Base-by-base conservation (phyloP, 371 early-diverging fungal genomes). In the Sporodiniella umbellata region DNA sequence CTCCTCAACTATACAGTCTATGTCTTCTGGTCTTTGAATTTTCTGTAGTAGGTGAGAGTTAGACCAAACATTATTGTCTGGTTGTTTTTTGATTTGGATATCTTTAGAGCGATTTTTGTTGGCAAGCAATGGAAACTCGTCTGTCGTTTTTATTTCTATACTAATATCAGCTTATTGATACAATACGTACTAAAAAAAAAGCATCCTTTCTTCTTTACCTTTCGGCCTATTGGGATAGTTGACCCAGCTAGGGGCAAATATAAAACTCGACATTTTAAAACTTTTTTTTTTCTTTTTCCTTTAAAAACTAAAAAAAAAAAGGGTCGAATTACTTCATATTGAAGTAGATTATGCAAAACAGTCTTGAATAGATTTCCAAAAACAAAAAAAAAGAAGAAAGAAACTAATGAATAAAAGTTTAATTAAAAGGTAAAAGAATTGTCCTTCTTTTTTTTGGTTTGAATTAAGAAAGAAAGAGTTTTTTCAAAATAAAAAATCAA, bases 221-320 rank as follows among this genome's bases (percentile, higher is more conserved):
- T 60, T 54, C 33, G 54, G 45, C 42, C 46, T 43, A 39, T 60
- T 60, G n/a, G 60, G 47, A 51, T 60, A 54, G 30, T 45, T 42
- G 15, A 42, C 42, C 60, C 60, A 54, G 54, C 51, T 60, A 30
- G 60, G 54, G 45, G 54, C 55, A 54, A 54, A 60, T 51, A 54
- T 51, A 60, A 60, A 60, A 54, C 54, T 60, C 49, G 60, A 60
- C 60, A 60, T 60, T 50, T 46, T 33, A 35, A 35, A 4, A 11
- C 15, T 46, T 46, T 37, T 15, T 44, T 23, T 18, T 51, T 2
- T 42, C 33, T 8, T 35, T 8, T 6, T 8, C 24, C 33, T 15
- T 6, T 33, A 12, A 24, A 37, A 19, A 33, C 8, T 5, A 5
- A 35, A 35, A 3, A n/a, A n/a, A n/a, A n/a, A n/a, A n/a, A n/a